A percentile compares a stretch with the other conserved stretches of the same genome.
phyloP scores from a whole-genome alignment of 305 asterid genomes.

The Fraxinus dipetala region DNA sequence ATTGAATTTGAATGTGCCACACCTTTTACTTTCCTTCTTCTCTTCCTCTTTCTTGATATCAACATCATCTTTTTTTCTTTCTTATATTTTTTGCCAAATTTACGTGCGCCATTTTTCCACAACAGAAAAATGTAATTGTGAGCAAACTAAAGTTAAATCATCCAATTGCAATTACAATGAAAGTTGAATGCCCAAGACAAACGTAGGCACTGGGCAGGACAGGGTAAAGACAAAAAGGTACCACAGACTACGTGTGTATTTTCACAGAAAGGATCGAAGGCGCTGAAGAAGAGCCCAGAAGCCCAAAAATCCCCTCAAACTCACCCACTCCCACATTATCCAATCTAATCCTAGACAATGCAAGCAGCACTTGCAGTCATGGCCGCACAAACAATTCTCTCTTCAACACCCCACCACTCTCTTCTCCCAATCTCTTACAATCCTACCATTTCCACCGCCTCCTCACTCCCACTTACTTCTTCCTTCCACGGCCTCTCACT shows the following conservation, averaged over 20 bases:
- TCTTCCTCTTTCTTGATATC: neutral
- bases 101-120: constrained; percentile 9
- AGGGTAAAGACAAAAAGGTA: neutral
- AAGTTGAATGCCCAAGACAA: neutral
- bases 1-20: constrained; percentile 59
- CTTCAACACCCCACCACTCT: constrained; percentile 24
- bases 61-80: neutral
- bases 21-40: neutral
- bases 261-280: neutral
- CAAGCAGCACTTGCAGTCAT: constrained; percentile 63
- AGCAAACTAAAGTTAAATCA: too few relatives aligned
- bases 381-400: constrained; percentile 60
- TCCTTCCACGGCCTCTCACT: constrained; percentile 16
- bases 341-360: constrained; percentile 22
- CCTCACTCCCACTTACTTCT: constrained; percentile 14
- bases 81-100: neutral
- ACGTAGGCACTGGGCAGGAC: neutral
- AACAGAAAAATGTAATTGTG: neutral
- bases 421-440: constrained; percentile 26
- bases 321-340: neutral
- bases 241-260: neutral
- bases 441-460: constrained; percentile 29
- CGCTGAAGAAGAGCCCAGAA: neutral
- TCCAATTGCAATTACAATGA: neutral
- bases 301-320: neutral